These are phyloP conservation scores for Paxillus involutus DNA, from an alignment of 768 basidiomycete species.

Conservation along the genomic window DNA sequence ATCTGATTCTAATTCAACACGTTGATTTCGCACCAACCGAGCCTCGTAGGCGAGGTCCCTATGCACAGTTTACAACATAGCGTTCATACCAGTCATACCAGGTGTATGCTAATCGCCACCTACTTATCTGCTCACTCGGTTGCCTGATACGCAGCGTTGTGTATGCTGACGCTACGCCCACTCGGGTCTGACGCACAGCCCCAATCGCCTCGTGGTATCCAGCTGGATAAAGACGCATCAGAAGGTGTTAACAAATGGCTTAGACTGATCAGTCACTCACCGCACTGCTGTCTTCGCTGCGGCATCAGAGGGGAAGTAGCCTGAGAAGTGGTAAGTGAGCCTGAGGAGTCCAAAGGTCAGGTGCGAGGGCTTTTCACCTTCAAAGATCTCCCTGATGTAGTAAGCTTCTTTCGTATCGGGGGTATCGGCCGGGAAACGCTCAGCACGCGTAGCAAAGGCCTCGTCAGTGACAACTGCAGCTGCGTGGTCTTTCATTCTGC, in stretches of 20 bases:
- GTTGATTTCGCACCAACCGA: constrained; percentile 21
- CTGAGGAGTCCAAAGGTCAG: background rate
- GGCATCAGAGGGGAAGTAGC: constrained; percentile 79
- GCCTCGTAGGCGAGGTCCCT: constrained; percentile 21
- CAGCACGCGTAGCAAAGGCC: constrained; percentile 63
- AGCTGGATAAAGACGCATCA: constrained; percentile 43
- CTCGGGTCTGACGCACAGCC: constrained; percentile 94
- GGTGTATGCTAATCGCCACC: constrained; percentile 18
- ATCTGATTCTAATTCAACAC: constrained; percentile 26
- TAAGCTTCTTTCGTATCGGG: constrained; percentile 99
- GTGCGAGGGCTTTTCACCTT: constrained; percentile 45
- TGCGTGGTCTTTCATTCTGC: constrained; percentile 89
- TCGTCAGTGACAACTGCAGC: constrained; percentile 77
- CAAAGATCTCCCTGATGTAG: constrained; percentile 88
- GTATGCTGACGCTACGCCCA: constrained; percentile 93
- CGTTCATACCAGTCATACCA: constrained; percentile 18
- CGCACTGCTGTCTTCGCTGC: constrained; percentile 92
- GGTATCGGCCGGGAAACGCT: constrained; percentile 76
- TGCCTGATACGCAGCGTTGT: constrained; percentile 81
- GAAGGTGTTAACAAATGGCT: constrained; percentile 5
- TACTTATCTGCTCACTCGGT: constrained; percentile 11
- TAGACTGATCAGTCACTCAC: constrained; percentile 39
- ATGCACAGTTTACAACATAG: constrained; percentile 6
- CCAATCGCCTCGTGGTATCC: constrained; percentile 97
- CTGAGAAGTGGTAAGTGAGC: constrained; percentile 34